Percentiles rank a stretch among this genome's conserved stretches.
phyloP scores from a whole-genome alignment of 1,139 yeast genomes.

The Suhomyces chickasaworum region DNA sequence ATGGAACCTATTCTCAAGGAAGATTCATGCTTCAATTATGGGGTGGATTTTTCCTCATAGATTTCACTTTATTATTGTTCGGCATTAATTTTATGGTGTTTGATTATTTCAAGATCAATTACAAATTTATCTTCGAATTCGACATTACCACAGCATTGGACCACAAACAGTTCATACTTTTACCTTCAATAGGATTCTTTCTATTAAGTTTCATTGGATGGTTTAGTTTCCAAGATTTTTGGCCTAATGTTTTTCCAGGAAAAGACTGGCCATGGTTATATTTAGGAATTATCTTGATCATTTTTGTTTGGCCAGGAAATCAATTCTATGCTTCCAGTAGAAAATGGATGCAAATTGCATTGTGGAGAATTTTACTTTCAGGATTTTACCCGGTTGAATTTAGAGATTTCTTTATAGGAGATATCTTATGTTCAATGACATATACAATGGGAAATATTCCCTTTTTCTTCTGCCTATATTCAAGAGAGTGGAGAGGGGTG shows the following conservation, averaged over 20 bases:
- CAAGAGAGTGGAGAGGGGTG: slow-evolving; percentile 60
- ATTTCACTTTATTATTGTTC: slow-evolving; percentile 61
- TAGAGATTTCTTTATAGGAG: slow-evolving; percentile 91
- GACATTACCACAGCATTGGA: slow-evolving; percentile 71
- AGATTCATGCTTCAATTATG: slow-evolving; percentile 74
- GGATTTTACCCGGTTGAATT: slow-evolving; percentile 95
- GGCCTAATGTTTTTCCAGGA: slow-evolving; percentile 63
- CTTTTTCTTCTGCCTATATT: slow-evolving; percentile 81
- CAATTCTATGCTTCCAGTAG: slow-evolving; percentile 57
- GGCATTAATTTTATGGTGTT: slow-evolving; percentile 73
- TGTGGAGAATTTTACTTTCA: slow-evolving; percentile 72
- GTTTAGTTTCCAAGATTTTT: slow-evolving; percentile 73
- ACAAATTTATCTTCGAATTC: slow-evolving; percentile 89
- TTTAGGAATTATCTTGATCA: slow-evolving; percentile 52
- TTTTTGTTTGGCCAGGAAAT: slow-evolving; percentile 67
- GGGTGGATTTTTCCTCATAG: slow-evolving; percentile 82
- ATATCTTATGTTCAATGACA: slow-evolving; percentile 82
- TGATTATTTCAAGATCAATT: slow-evolving; percentile 75
- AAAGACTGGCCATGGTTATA: slow-evolving; percentile 82
- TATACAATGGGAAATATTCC: slow-evolving; percentile 86
- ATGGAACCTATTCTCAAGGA: slow-evolving; percentile 51
- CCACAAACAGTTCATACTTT: slow-evolving; percentile 60
- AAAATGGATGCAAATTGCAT: slow-evolving; percentile 72
- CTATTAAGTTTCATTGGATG: slow-evolving; percentile 63
- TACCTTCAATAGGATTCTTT: slow-evolving; percentile 63